Evolutionary conservation across 768 basidiomycete species (phyloP).

Genomic region (Rhodocollybia butyracea): DNA sequence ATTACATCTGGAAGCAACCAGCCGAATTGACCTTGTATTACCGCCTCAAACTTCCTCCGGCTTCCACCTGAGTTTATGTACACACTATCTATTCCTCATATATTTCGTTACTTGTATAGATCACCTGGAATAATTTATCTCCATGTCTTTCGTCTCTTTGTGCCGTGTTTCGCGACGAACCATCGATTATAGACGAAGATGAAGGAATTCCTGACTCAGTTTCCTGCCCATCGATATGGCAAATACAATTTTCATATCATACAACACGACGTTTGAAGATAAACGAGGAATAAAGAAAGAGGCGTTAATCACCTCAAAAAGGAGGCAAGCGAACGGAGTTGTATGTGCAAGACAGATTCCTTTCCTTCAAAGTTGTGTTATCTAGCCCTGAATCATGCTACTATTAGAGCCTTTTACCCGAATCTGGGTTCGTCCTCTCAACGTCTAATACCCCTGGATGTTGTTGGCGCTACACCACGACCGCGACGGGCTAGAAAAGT

Average conservation of each 20-base stretch:
- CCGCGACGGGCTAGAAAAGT: constrained; percentile 71
- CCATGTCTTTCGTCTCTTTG: background rate
- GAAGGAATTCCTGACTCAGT: too few species aligned
- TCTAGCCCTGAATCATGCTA: too few species aligned
- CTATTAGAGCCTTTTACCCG: too few species aligned
- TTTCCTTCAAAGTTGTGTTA: too few species aligned
- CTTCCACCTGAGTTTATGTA: background rate
- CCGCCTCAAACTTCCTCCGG: constrained; percentile 41
- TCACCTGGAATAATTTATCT: constrained; percentile 1
- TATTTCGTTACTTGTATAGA: background rate
- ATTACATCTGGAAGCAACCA: constrained; percentile 82
- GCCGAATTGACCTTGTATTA: constrained; percentile 77
- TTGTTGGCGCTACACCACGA: constrained; percentile 69
- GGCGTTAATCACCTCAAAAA: background rate
- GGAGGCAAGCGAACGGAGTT: background rate
- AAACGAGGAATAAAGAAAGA: background rate
- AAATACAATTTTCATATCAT: constrained; percentile 3
- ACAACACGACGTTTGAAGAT: background rate
- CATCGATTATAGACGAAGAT: too few species aligned
- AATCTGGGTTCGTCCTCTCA: too few species aligned
- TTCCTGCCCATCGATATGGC: too few species aligned
- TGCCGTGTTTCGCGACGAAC: background rate
- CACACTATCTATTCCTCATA: background rate
- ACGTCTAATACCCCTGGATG: constrained; percentile 78
- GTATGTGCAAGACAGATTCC: too few species aligned